Base-by-base conservation (phyloP, 176 grass and related monocot species). In the Dendrocalamus sinicus region DNA sequence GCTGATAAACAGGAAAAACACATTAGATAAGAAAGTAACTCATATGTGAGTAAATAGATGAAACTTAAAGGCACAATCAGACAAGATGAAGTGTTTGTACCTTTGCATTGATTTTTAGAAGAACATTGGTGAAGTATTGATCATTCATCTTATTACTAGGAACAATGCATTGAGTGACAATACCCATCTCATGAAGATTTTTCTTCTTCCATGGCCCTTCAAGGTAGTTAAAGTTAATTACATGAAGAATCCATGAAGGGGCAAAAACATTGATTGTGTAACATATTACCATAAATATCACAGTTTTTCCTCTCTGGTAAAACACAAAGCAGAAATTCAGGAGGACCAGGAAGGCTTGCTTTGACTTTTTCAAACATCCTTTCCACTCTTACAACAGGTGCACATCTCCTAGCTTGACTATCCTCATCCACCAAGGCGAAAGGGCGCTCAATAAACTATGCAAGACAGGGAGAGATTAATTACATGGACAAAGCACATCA, bases 61-160 rank as follows among this genome's bases (percentile, higher is more conserved):
- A 79, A 86, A 74, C 50, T 37, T 84, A 7, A 17, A 74, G 3
- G 81, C 60, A 40, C 22, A 73, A 79, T 81, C 30, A 79, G 50
- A 89, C 46, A 65, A 74, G 35, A 82, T 58, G 20, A 78, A 82
- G 73, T 66, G 78, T 54, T 10, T 64, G 45, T 84, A 98, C 91
- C 95, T 98, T 98, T 73, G 91, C 82, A 95, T 98, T 98, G 45
- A 98, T 93, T 88, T 98, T 98, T 23, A 98, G 80, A 75, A 98
- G 93, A 83, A 98, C 85, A 89, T 98, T 98, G 65, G 95, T 95
- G 53, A 95, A 90, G 74, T 95, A 98, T 59, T 98, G 95, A 80
- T 98, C 93, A 75, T 95, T 98, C 87, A 95, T 94, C 83, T 89
- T 94, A 85, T 51, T 81, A 79, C 81, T 88, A 62, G 93, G 93